phyloP scores from a whole-genome alignment of 2,329 filamentous ascomycete species.

The Colletotrichum cordylinicola region DNA sequence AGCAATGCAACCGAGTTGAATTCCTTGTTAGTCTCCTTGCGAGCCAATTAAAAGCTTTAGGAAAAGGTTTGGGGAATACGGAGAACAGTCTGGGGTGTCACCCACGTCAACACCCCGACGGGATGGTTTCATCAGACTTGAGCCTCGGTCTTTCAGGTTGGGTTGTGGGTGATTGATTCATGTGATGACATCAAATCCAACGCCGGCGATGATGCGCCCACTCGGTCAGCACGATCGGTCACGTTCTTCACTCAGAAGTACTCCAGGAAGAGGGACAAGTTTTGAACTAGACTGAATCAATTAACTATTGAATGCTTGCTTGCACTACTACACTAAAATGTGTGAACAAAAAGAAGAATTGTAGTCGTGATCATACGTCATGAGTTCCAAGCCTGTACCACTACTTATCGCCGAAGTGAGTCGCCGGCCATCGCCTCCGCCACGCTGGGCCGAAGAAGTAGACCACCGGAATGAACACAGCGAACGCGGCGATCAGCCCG shows the following conservation, averaged over 20 bases:
- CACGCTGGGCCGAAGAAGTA: conserved; percentile 23
- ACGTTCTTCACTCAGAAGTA: too few relatives aligned
- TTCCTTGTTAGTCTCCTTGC: background rate
- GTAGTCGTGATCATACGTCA: background rate
- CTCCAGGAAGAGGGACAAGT: too few relatives aligned
- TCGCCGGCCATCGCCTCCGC: conserved; percentile 8
- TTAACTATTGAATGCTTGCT: background rate
- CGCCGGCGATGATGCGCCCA: background rate
- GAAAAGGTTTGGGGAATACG: background rate
- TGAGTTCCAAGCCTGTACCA: background rate
- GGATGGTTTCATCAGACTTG: background rate
- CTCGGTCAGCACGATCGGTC: too few relatives aligned
- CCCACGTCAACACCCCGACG: background rate
- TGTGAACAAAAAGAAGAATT: background rate
- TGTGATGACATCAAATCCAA: background rate
- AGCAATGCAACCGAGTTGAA: background rate
- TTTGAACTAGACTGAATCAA: background rate
- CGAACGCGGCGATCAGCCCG: conserved; percentile 33
- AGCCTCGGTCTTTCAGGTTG: background rate
- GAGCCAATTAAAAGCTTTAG: background rate
- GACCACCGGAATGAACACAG: conserved; percentile 32
- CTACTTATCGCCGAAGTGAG: background rate
- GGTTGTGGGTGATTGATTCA: background rate
- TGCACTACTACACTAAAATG: background rate
- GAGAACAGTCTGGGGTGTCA: background rate